phyloP scores from a whole-genome alignment of 2,329 filamentous ascomycete species.

The Neofusicoccum ribis region DNA sequence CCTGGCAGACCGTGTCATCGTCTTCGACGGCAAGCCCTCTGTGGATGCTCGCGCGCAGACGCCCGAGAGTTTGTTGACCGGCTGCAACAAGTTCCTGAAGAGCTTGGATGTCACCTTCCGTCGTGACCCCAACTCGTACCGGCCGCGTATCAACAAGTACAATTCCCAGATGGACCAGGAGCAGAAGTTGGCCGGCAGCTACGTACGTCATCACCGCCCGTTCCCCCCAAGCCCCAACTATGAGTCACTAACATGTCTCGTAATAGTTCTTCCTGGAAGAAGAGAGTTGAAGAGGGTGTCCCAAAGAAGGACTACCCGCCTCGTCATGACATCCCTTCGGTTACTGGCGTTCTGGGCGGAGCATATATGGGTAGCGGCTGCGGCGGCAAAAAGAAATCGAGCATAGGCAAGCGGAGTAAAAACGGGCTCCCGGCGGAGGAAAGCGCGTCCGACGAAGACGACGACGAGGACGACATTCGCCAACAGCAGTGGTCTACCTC shows the following conservation, averaged over 20 bases:
- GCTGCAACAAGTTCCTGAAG: slow-evolving; percentile 96
- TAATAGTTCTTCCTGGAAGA: slow-evolving; percentile 92
- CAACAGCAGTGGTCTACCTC: slow-evolving; percentile 63
- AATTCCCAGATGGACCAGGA: slow-evolving; percentile 96
- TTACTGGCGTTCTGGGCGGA: slow-evolving; percentile 15
- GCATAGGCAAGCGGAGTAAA: slow-evolving; percentile 37
- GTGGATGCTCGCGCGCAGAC: slow-evolving; percentile 83
- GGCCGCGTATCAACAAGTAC: slow-evolving; percentile 97
- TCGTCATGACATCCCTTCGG: slow-evolving; percentile 22
- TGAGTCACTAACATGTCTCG: slow-evolving; percentile 5
- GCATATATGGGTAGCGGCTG: slow-evolving; percentile 15
- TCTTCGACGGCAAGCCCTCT: slow-evolving; percentile 94
- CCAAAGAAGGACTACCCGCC: slow-evolving; percentile 44
- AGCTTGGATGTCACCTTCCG: slow-evolving; percentile 98
- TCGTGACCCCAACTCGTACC: slow-evolving; percentile 92
- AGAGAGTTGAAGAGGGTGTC: slow-evolving; percentile 67
- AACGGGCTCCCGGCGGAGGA: slow-evolving; percentile 52
- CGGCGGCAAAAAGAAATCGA: slow-evolving; percentile 32
- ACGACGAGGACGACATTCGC: slow-evolving; percentile 61
- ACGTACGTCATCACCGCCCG: slow-evolving; percentile 59
- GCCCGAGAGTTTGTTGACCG: slow-evolving; percentile 88
- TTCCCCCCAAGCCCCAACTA: too few relatives aligned
- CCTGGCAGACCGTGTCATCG: slow-evolving; percentile 90
- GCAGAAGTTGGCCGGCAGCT: slow-evolving; percentile 92
- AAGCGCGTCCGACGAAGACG: slow-evolving; percentile 60